Percentiles rank a stretch among this genome's conserved stretches.
phyloP scores from a whole-genome alignment of 108 stramenopile species.

The Cyclotella atomus region DNA sequence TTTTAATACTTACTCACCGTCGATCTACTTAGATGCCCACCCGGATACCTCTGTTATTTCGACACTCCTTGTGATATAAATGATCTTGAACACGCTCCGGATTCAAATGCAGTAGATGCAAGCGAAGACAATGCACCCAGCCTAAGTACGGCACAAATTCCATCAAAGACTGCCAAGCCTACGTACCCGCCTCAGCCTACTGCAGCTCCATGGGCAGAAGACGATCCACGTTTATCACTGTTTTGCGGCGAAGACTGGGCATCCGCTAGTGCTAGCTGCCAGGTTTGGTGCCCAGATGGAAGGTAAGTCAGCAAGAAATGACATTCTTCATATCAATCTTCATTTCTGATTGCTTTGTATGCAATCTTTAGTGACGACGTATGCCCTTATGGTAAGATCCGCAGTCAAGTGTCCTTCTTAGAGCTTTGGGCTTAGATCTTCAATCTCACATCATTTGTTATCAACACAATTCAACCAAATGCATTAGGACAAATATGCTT shows the following conservation, averaged over 20 bases:
- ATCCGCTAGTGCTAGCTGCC: conserved; percentile 9
- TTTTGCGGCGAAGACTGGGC: conserved; percentile 19
- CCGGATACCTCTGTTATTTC: conserved; percentile 24
- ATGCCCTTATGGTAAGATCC: conserved; percentile 10
- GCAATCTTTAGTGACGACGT: not conserved
- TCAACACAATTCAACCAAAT: not conserved
- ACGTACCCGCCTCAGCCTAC: not conserved
- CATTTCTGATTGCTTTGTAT: not conserved
- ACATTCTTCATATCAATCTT: not conserved
- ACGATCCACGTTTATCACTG: not conserved
- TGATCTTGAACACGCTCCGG: not conserved
- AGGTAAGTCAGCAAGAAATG: not conserved
- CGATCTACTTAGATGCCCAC: conserved; percentile 9
- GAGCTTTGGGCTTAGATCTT: not conserved
- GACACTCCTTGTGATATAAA: conserved; percentile 13
- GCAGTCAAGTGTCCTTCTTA: not conserved
- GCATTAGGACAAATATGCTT: conserved; percentile 9
- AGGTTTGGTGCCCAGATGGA: conserved; percentile 27
- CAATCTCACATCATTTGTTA: not conserved
- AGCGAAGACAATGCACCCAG: not conserved
- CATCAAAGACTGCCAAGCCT: not conserved
- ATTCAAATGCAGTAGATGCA: not conserved
- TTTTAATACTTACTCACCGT: not conserved
- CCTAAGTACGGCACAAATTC: not conserved
- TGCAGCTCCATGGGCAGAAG: not conserved